phyloP scores from a whole-genome alignment of 495 filamentous ascomycete species.

The Penicillium taxi region DNA sequence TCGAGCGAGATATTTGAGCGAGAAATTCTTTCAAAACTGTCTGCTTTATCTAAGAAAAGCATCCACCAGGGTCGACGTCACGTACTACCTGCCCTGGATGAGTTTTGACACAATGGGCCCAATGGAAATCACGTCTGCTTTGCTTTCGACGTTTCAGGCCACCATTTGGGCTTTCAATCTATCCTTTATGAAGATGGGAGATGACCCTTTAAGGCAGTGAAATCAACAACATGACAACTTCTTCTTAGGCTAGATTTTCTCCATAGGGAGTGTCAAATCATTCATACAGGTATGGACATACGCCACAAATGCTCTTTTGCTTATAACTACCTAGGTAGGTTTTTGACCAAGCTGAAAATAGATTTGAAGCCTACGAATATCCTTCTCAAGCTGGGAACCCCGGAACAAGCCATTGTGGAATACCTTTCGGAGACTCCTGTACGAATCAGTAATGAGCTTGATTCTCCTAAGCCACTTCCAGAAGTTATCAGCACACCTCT shows the following conservation, averaged over 20 bases:
- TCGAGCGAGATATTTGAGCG: slow-evolving; percentile 18
- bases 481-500: slow-evolving; percentile 20
- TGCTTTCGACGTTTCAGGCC: slow-evolving; percentile 23
- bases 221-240: slow-evolving; percentile 82
- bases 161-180: slow-evolving; percentile 13
- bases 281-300: slow-evolving; percentile 84
- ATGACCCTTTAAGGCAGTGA: slow-evolving; percentile 62
- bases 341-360: no score
- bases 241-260: slow-evolving; percentile 74
- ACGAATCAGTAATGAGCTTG: slow-evolving; percentile 4
- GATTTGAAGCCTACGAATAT: slow-evolving; percentile 28
- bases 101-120: slow-evolving; percentile 23
- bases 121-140: slow-evolving; percentile 27
- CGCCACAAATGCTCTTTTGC: slow-evolving; percentile 31
- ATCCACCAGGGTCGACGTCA: slow-evolving; percentile 18
- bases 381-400: slow-evolving; percentile 17
- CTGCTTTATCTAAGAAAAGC: slow-evolving; percentile 40
- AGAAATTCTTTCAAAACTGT: slow-evolving; percentile 18
- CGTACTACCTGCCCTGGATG: slow-evolving; percentile 17
- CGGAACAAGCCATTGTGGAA: slow-evolving; percentile 9
- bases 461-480: slow-evolving; percentile 12
- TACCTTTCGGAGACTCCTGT: slow-evolving; percentile 16
- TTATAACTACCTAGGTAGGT: no score
- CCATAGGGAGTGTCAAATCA: slow-evolving; percentile 79
- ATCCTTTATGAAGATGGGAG: slow-evolving; percentile 9